A percentile compares a stretch with the other conserved stretches of the same genome.
Evolutionary conservation across 257 asterid genomes (phyloP).

Genomic region (Penstemon davidsonii): DNA sequence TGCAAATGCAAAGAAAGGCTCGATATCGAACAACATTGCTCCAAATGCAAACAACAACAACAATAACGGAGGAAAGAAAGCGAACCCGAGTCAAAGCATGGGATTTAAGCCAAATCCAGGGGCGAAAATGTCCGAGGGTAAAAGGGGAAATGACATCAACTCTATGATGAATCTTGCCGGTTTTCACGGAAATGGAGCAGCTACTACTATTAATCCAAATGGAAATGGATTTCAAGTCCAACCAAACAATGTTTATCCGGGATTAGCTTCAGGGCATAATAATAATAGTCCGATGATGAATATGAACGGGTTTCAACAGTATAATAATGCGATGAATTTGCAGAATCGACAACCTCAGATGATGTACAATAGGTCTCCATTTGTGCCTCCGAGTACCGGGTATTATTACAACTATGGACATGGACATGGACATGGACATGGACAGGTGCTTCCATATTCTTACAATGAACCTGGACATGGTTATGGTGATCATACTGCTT

Average conservation of each 20-base stretch:
- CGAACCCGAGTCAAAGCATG: conserved; percentile 35
- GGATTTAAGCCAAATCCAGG: conserved; percentile 29
- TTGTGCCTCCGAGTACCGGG: conserved; percentile 52
- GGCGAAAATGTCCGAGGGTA: conserved; percentile 32
- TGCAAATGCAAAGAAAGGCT: conserved; percentile 35
- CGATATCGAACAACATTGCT: conserved; percentile 7
- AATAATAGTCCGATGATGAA: conserved; percentile 33
- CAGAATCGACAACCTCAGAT: conserved; percentile 66
- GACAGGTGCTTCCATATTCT: conserved; percentile 27
- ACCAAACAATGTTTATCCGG: conserved; percentile 31
- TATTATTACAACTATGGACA: conserved; percentile 47
- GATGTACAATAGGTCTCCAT: conserved; percentile 67
- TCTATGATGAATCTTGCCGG: conserved; percentile 73
- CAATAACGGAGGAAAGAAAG: conserved; percentile 31
- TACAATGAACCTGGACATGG: conserved; percentile 25
- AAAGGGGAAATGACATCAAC: conserved; percentile 44
- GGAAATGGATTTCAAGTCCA: conserved; percentile 23
- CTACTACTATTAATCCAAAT: conserved; percentile 22
- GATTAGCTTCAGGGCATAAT: conserved; percentile 34
- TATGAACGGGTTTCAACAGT: conserved; percentile 28
- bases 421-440: conserved; percentile 15
- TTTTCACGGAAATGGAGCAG: conserved; percentile 48
- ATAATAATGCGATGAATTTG: conserved; percentile 45
- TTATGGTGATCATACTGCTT: conserved; percentile 29
- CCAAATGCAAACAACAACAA: conserved; percentile 27